Base-by-base conservation (phyloP, 345 rosid genomes). In the Eucalyptus melliodora region DNA sequence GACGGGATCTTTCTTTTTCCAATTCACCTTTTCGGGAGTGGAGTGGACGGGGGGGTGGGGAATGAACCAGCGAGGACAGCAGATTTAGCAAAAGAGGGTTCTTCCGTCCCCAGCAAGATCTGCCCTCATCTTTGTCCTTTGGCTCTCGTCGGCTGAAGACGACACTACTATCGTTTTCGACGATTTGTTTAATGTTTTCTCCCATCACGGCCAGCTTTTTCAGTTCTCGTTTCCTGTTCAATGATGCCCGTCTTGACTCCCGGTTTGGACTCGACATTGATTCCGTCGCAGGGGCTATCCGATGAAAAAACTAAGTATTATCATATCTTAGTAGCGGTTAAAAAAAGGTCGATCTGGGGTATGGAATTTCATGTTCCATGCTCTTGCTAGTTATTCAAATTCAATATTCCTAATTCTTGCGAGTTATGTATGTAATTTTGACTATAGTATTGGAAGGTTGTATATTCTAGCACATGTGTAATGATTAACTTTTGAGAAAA, bases 401-500 rank as follows among this genome's bases (percentile, higher is more conserved):
- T 30, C 34, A 30, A 30, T 13, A 1, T 30, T 1, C 5, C 0
- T 30, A 62, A 53, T n/a, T 62, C 72, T 65, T 65, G 11, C 77
- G 37, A n/a, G 40, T 65, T 26, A 65, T 65, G 16, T 8, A 65
- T 65, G 77, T 65, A n/a, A 65, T 65, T 3, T 65, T 40, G 77
- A 65, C 23, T 8, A n/a, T 13, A 15, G 3, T 65, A 65, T 65
- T 16, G 77, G 37, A 65, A 65, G 77, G 77, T 65, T 65, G 77
- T n/a, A n/a, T n/a, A 11, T 65, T n/a, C 77, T n/a, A 7, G 77
- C 17, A 34, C 77, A n/a, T 65, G 77, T 65, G 4, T 15, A 65
- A 4, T 65, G 3, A 4, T 6, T n/a, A 15, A 3, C 16, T 65
- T 65, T 65, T 0, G 0, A 30, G 31, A 62, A 62, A 62, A 13